Conservation (phyloP, 768 basidiomycete species). For the Tylopilus felleus region DNA sequence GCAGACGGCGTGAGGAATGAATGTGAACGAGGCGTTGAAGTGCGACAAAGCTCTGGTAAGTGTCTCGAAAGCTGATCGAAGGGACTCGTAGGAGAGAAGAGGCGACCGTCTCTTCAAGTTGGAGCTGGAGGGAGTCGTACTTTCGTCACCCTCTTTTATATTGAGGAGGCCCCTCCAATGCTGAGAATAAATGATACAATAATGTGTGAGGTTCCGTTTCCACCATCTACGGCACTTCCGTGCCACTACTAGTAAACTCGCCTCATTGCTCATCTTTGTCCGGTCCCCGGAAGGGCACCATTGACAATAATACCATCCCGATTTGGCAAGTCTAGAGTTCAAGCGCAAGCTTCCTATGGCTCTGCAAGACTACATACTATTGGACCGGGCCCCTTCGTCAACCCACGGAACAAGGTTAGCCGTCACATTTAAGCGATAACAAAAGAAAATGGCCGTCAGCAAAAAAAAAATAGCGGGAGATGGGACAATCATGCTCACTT, state of each 20-base stretch:
- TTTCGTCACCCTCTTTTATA: slow-evolving; percentile 18
- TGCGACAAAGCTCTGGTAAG: background rate
- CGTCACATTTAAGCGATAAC: background rate
- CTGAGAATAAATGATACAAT: background rate
- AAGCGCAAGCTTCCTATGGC: background rate
- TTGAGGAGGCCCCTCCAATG: background rate
- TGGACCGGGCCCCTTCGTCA: background rate
- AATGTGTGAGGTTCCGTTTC: background rate
- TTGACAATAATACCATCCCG: slow-evolving; percentile 21
- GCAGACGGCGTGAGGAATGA: background rate
- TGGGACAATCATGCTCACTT: too few species aligned
- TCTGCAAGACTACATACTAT: background rate
- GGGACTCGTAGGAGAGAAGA: slow-evolving; percentile 2
- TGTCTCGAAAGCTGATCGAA: background rate
- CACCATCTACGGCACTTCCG: background rate
- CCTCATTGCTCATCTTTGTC: background rate
- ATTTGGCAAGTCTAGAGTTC: slow-evolving; percentile 22
- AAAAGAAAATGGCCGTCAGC: slow-evolving; percentile 2
- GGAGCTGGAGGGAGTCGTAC: background rate
- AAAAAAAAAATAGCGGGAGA: background rate
- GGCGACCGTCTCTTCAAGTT: slow-evolving; percentile 1
- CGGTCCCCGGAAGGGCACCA: background rate
- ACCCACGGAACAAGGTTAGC: background rate
- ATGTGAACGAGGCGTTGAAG: background rate
- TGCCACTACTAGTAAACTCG: background rate